Evolutionary conservation across 2,329 filamentous ascomycete genomes (phyloP), one percentile per base, ranked within the genome.

Genomic region (Calonectria pseudoreteaudii): DNA sequence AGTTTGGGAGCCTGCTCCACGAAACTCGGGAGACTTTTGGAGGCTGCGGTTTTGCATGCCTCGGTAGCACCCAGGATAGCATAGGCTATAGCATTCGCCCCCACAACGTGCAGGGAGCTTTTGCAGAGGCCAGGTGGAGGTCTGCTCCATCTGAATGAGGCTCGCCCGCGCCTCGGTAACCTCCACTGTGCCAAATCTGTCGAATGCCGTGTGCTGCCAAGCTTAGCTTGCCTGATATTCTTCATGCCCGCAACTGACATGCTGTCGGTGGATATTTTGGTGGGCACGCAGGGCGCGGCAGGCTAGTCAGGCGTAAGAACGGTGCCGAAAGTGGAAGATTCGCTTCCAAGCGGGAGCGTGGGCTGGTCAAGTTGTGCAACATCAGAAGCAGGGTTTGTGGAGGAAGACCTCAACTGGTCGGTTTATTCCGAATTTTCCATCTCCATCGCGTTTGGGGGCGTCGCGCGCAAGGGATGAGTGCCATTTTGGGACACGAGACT

Each of bases 401-500:
- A 50, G 65, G 38, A 65, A 58, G 62, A 53, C 30, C 50, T 70
- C 47, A 70, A 70, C 34, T 68, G 64, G 67, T 66, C 72, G 53
- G 41, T 66, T 68, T 79, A 41, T 28, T 62, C 66, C 66, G 70
- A 64, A 31, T 66, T 71, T 64, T 66, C 66, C 69, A 71, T 73
- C 64, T 68, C 41, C 60, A 38, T 62, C 52, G 30, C 49, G 60
- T 70, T 66, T 65, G 72, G 73, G 71, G 41, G 38, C 58, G 50
- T 34, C 31, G 74, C 64, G 62, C 65, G 53, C 69, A 75, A 72
- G 56, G 74, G 74, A 68, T 74, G 58, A 74, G 72, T 76, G 68
- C 81, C 82, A 81, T 80, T 82, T 83, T 76, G 65, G 82, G 80
- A 83, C 81, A 83, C 81, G 82, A 83, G 81, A 64, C 80, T 78